phyloP scores from a whole-genome alignment of 2,329 filamentous ascomycete species.

The Domatiomyces catenatus region DNA sequence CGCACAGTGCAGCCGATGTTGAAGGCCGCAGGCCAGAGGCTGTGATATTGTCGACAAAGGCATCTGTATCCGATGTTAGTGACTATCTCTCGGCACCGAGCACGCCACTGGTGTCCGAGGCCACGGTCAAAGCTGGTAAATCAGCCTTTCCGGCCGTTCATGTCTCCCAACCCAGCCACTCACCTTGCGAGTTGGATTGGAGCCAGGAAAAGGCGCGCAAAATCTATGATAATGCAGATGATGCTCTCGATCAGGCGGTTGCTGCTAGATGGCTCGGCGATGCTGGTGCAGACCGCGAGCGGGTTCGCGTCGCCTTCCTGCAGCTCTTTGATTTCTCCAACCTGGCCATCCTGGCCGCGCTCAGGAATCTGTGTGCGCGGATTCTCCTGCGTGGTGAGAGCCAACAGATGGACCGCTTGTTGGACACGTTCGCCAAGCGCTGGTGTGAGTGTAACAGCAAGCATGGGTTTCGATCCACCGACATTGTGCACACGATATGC shows the following conservation, averaged over 20 bases:
- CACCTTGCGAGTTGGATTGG: not conserved
- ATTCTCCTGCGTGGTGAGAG: constrained; percentile 80
- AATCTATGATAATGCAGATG: constrained; percentile 73
- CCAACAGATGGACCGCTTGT: constrained; percentile 87
- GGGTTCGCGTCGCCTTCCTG: constrained; percentile 67
- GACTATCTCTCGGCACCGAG: constrained; percentile 31
- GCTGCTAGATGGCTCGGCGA: constrained; percentile 84
- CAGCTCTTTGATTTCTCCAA: constrained; percentile 74
- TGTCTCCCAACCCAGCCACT: constrained; percentile 4
- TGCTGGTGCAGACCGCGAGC: constrained; percentile 35
- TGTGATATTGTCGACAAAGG: not conserved
- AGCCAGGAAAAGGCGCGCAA: constrained; percentile 52
- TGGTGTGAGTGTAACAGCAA: constrained; percentile 90
- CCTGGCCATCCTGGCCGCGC: constrained; percentile 60
- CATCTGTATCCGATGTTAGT: constrained; percentile 16
- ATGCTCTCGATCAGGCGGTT: constrained; percentile 61
- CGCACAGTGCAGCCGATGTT: not conserved
- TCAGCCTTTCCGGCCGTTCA: constrained; percentile 1
- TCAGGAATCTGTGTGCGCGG: constrained; percentile 67
- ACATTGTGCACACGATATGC: constrained; percentile 92
- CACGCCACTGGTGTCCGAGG: constrained; percentile 23
- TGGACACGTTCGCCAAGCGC: constrained; percentile 72
- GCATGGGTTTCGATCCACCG: constrained; percentile 80
- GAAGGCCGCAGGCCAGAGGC: not conserved
- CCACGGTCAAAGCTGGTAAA: not conserved